Percentiles rank a stretch among this genome's conserved stretches.
Evolutionary conservation across 306 rosid species (phyloP).

Genomic region (cucumber (Cucumis sativus)): DNA sequence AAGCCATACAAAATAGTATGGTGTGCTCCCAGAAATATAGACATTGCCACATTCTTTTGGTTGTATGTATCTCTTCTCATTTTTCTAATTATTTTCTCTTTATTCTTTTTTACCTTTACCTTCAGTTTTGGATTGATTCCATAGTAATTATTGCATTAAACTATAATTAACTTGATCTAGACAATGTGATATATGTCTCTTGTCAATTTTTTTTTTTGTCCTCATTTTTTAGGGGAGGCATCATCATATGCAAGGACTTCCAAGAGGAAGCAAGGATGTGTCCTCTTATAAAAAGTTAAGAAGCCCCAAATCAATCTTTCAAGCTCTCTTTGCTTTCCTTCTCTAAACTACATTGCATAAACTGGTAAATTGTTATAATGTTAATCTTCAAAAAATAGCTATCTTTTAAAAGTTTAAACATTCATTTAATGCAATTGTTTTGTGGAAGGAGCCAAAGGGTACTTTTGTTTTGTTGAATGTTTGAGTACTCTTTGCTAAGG

Average conservation of each 20-base stretch:
- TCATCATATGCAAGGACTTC: conserved; percentile 37
- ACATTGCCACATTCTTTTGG: neutral
- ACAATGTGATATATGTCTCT: neutral
- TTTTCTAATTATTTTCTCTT: no score
- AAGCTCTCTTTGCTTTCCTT: conserved; percentile 80
- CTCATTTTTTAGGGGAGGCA: conserved; percentile 36
- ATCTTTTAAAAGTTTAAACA: neutral
- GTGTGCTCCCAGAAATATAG: neutral
- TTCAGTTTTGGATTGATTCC: no score
- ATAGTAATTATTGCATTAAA: neutral
- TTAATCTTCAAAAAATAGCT: neutral
- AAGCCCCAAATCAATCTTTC: conserved; percentile 61
- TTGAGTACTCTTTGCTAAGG: neutral
- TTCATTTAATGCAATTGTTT: neutral
- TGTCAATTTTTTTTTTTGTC: neutral
- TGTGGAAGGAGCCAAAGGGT: conserved; percentile 2
- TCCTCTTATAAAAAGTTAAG: conserved; percentile 27
- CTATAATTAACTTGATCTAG: neutral
- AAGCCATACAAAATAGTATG: neutral
- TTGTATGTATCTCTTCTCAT: neutral
- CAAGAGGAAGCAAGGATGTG: conserved; percentile 21
- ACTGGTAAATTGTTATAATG: neutral
- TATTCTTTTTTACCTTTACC: no score
- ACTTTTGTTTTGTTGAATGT: neutral
- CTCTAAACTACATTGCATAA: conserved; percentile 30